These are phyloP conservation scores for Trichophaea hybrida DNA, from an alignment of 2,329 filamentous ascomycete genomes.

Conservation along the genomic window DNA sequence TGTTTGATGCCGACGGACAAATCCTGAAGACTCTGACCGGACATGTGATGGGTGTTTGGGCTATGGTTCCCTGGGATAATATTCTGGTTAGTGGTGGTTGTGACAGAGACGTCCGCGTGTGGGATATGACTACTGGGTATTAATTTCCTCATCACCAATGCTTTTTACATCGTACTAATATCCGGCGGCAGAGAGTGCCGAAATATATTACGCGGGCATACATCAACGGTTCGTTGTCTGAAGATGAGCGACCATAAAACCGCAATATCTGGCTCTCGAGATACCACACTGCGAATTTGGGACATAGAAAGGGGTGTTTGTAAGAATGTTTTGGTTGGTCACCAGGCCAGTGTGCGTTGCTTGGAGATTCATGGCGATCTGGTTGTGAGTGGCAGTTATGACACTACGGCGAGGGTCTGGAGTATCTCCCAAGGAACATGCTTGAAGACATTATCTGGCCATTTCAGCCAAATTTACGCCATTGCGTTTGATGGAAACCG, in stretches of 20 bases:
- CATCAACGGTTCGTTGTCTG: slow-evolving; percentile 86
- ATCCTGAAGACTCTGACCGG: slow-evolving; percentile 80
- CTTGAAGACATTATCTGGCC: slow-evolving; percentile 73
- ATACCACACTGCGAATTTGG: slow-evolving; percentile 91
- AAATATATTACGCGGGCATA: slow-evolving; percentile 82
- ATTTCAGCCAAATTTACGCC: slow-evolving; percentile 98
- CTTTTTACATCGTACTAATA: slow-evolving; percentile 3
- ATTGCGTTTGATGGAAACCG: slow-evolving; percentile 91
- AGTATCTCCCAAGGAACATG: slow-evolving; percentile 92
- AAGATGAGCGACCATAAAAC: slow-evolving; percentile 95
- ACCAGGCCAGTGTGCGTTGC: slow-evolving; percentile 89
- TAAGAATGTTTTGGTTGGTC: slow-evolving; percentile 80
- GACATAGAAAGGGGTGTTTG: slow-evolving; percentile 79
- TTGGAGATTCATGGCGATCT: slow-evolving; percentile 92
- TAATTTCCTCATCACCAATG: slow-evolving; percentile 27
- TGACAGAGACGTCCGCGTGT: slow-evolving; percentile 89
- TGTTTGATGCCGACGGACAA: slow-evolving; percentile 84
- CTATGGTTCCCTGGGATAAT: slow-evolving; percentile 97
- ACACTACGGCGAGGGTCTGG: slow-evolving; percentile 94
- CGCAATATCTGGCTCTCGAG: slow-evolving; percentile 88
- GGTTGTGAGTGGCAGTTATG: slow-evolving; percentile 95
- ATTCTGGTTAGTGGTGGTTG: slow-evolving; percentile 90
- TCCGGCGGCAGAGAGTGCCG: slow-evolving; percentile 45
- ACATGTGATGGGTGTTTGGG: slow-evolving; percentile 99
- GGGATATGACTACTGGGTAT: slow-evolving; percentile 88